Evolutionary conservation across 2,329 filamentous ascomycete species (phyloP).

Genomic region (Clathrospora elynae): DNA sequence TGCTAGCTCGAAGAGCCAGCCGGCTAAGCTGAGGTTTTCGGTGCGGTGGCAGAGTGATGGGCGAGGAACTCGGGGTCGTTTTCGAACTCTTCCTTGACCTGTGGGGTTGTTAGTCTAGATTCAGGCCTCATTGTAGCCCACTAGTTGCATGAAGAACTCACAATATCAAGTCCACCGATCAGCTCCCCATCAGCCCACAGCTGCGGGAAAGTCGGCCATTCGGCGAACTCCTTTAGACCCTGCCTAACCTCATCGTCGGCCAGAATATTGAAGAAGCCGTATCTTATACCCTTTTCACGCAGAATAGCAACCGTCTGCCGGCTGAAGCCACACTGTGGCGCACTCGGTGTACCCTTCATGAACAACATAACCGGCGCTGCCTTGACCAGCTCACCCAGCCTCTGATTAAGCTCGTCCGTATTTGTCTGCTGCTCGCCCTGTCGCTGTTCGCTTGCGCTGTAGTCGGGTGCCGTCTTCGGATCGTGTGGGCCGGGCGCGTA

Average conservation of each 20-base stretch:
- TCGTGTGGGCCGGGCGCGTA: slow-evolving; percentile 53
- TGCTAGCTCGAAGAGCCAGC: no score
- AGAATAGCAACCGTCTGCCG: slow-evolving; percentile 85
- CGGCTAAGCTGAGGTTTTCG: slow-evolving; percentile 10
- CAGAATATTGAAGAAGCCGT: slow-evolving; percentile 98
- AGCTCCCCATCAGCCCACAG: slow-evolving; percentile 90
- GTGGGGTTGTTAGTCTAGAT: slow-evolving; percentile 34
- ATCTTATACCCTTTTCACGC: slow-evolving; percentile 88
- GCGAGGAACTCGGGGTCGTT: slow-evolving; percentile 82
- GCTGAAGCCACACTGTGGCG: slow-evolving; percentile 91
- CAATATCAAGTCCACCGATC: slow-evolving; percentile 93
- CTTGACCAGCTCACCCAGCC: slow-evolving; percentile 84
- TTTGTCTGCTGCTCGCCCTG: slow-evolving; percentile 48
- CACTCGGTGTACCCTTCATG: slow-evolving; percentile 93
- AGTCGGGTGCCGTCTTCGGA: slow-evolving; percentile 55
- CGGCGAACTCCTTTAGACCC: slow-evolving; percentile 94
- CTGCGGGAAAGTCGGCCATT: slow-evolving; percentile 98
- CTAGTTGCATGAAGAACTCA: slow-evolving; percentile 57
- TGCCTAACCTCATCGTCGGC: slow-evolving; percentile 97
- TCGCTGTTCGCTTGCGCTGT: slow-evolving; percentile 45
- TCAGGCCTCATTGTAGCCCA: no score
- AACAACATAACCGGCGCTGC: slow-evolving; percentile 98
- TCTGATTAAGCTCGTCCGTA: slow-evolving; percentile 83
- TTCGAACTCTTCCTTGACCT: slow-evolving; percentile 93
- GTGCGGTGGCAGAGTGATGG: slow-evolving; percentile 62